Base-by-base conservation (phyloP, 768 basidiomycete genomes). In the Kwoniella mangroviensis region DNA sequence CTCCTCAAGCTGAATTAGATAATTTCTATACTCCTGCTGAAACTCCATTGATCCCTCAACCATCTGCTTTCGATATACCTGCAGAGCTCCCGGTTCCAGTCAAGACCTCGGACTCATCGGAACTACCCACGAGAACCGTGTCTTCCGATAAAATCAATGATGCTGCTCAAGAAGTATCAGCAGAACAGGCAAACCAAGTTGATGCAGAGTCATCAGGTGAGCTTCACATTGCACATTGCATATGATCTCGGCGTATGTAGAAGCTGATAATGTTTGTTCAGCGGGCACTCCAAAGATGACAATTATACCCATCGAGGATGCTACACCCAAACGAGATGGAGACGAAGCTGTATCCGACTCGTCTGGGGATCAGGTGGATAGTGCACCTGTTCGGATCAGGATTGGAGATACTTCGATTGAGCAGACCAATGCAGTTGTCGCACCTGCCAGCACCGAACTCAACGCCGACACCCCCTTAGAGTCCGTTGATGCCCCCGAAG, bases 21-120 rank as follows among this genome's bases (percentile, higher is more conserved):
- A 42, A 42, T 12, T 67, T 58, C 57, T 58, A 24, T 26, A 65
- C 63, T 17, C 63, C 63, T 3, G 41, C 63, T 11, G 63, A 65
- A 24, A 65, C 63, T 6, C 63, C 63, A 4, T 34, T 65, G 4
- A 22, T 58, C 34, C 5, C 58, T 22, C 58, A 60, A 22, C 15
- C 11, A 0, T 1, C 15, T 22, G 9, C 21, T 17, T 21, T 60
- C 41, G 42, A 60, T 17, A 34, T 42, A 26, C 41, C 58, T 12
- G 19, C 19, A 13, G 2, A 13, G 1, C 45, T 60, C n/a, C 19
- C 26, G 1, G 12, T 2, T 17, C n/a, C 42, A 19, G 19, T 24
- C 0, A 28, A 26, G 0, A 7, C 41, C 3, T n/a, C 17, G 0
- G 19, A n/a, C 10, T 34, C 15, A 2, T 43, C 2, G n/a, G 34